These are phyloP conservation scores for Epichloe typhina DNA, from an alignment of 2,329 filamentous ascomycete species.

Conservation along the genomic window DNA sequence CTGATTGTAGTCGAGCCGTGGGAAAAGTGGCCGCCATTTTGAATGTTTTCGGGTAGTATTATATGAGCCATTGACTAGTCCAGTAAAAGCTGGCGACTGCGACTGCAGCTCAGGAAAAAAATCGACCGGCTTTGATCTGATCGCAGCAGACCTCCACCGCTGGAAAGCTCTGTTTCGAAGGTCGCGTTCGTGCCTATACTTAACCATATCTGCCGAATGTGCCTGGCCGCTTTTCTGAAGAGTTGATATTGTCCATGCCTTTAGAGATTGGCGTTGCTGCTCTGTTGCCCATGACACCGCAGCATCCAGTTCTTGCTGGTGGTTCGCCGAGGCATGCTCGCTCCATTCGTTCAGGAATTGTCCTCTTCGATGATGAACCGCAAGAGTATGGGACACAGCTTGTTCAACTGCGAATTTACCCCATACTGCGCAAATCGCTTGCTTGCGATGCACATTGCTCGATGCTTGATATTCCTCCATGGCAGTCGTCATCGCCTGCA, in stretches of 20 bases:
- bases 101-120: background rate
- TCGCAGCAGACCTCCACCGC: conserved; percentile 16
- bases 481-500: conserved; percentile 7
- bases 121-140: conserved; percentile 6
- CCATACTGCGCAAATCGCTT: conserved; percentile 12
- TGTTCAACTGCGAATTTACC: conserved; percentile 1
- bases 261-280: conserved; percentile 21
- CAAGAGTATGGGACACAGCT: background rate
- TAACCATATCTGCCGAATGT: conserved; percentile 22
- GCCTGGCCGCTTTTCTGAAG: conserved; percentile 24
- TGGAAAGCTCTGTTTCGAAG: conserved; percentile 18
- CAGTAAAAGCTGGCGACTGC: background rate
- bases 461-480: conserved; percentile 8
- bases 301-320: conserved; percentile 14
- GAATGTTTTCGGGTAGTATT: conserved; percentile 15
- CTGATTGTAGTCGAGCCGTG: conserved; percentile 11
- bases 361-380: background rate
- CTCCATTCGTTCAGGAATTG: conserved; percentile 11
- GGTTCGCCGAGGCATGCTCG: conserved; percentile 9
- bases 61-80: conserved; percentile 4
- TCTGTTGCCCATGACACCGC: conserved; percentile 19
- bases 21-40: conserved; percentile 12
- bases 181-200: conserved; percentile 19
- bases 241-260: conserved; percentile 24
- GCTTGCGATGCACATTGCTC: conserved; percentile 6